These are phyloP conservation scores for Micractinium conductrix DNA, from an alignment of 139 green algal species.

Conservation along the genomic window DNA sequence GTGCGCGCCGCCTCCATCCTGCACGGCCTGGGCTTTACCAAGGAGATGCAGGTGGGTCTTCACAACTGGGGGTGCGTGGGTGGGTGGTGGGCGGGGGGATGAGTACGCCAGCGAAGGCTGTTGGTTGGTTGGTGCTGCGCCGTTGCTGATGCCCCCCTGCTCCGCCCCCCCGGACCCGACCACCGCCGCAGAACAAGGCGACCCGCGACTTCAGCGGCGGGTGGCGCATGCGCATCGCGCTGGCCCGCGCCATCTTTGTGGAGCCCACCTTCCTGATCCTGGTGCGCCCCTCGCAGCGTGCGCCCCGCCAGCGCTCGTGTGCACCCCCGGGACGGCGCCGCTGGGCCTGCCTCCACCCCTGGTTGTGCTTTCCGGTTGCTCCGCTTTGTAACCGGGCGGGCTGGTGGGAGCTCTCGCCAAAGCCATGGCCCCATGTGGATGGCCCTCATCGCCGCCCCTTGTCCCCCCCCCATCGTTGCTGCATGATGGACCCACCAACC, in stretches of 20 bases:
- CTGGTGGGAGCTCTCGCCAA: too few species aligned
- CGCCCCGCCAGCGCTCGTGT: too few species aligned
- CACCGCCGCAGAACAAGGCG: slow-evolving; percentile 46
- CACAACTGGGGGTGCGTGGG: not conserved
- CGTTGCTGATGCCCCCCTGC: not conserved
- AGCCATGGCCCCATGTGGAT: too few species aligned
- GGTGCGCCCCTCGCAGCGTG: too few species aligned
- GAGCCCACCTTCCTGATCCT: slow-evolving; percentile 92
- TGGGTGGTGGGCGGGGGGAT: not conserved
- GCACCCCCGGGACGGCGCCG: too few species aligned
- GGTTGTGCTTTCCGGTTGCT: too few species aligned
- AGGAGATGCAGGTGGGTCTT: slow-evolving; percentile 77
- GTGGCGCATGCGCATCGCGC: slow-evolving; percentile 96
- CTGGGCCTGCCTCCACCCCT: too few species aligned
- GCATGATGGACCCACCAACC: too few species aligned
- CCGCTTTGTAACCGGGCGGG: too few species aligned
- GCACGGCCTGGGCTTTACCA: slow-evolving; percentile 94
- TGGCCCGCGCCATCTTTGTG: slow-evolving; percentile 93
- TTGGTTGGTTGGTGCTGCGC: not conserved
- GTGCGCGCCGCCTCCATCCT: slow-evolving; percentile 85
- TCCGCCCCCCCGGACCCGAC: not conserved
- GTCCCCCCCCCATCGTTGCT: too few species aligned
- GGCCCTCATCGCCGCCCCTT: too few species aligned
- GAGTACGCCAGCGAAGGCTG: not conserved
- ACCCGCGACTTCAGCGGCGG: slow-evolving; percentile 95